phyloP scores from a whole-genome alignment of 768 basidiomycete species.

The Kwoniella europaea region DNA sequence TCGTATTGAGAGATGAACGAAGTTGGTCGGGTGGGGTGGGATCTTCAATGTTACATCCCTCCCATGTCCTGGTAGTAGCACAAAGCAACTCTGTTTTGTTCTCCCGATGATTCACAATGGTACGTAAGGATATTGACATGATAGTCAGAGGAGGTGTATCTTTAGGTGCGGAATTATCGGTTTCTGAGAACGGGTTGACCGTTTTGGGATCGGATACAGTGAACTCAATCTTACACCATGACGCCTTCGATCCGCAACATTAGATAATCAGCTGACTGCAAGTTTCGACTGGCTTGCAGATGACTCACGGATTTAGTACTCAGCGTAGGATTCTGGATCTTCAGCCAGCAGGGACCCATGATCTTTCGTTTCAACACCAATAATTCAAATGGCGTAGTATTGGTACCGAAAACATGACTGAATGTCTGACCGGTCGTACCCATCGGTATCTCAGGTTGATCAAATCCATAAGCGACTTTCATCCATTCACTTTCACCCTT shows the following conservation, averaged over 20 bases:
- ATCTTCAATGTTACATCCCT: slow-evolving; percentile 78
- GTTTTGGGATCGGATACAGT: slow-evolving; percentile 83
- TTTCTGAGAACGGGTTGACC: slow-evolving; percentile 79
- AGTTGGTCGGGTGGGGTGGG: slow-evolving; percentile 85
- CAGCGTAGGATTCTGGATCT: slow-evolving; percentile 74
- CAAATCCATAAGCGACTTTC: slow-evolving; percentile 90
- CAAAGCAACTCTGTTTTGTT: slow-evolving; percentile 95
- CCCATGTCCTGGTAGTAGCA: slow-evolving; percentile 81
- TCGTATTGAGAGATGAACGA: slow-evolving; percentile 80
- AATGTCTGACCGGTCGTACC: slow-evolving; percentile 82
- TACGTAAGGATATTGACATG: slow-evolving; percentile 83
- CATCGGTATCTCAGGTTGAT: slow-evolving; percentile 74
- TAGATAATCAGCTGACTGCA: neutral
- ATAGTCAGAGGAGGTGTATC: slow-evolving; percentile 88
- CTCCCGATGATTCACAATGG: slow-evolving; percentile 89
- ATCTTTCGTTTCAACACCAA: slow-evolving; percentile 94
- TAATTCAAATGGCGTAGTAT: slow-evolving; percentile 88
- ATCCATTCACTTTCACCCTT: slow-evolving; percentile 79
- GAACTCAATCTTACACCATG: slow-evolving; percentile 95
- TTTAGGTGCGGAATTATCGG: slow-evolving; percentile 70
- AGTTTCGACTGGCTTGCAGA: neutral
- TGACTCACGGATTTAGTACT: slow-evolving; percentile 76
- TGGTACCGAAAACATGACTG: slow-evolving; percentile 84
- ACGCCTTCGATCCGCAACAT: slow-evolving; percentile 65
- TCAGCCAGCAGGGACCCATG: slow-evolving; percentile 98